Conservation (phyloP, 2,329 filamentous ascomycete genomes). For the Neofusicoccum ribis region DNA sequence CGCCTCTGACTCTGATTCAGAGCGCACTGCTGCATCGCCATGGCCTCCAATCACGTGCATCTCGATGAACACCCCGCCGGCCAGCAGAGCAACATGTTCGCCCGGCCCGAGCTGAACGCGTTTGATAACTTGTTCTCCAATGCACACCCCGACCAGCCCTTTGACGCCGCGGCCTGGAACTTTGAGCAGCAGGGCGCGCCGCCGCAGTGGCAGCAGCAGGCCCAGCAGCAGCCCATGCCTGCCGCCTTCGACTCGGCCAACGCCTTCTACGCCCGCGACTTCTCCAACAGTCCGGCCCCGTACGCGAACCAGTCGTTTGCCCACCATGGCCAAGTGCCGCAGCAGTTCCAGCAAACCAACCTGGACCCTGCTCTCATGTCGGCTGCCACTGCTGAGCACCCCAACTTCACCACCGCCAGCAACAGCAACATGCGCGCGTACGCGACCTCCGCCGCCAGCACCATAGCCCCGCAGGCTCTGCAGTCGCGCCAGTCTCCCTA, state of each 20-base stretch:
- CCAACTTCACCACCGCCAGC: conserved; percentile 15
- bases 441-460: conserved; percentile 9
- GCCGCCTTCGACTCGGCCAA: conserved; percentile 20
- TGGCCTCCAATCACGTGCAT: conserved; percentile 24
- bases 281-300: conserved; percentile 24
- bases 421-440: conserved; percentile 8
- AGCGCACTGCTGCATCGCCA: not conserved
- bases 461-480: conserved; percentile 21
- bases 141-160: conserved; percentile 34
- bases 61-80: conserved; percentile 19
- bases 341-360: conserved; percentile 19
- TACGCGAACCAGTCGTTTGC: conserved; percentile 17
- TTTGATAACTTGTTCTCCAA: conserved; percentile 21
- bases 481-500: conserved; percentile 20
- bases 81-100: conserved; percentile 19
- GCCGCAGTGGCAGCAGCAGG: conserved; percentile 21
- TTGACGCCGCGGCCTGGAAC: conserved; percentile 9
- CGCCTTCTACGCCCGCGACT: conserved; percentile 25
- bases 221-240: conserved; percentile 21
- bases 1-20: conserved; percentile 5
- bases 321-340: conserved; percentile 17
- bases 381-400: conserved; percentile 1
- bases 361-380: conserved; percentile 24
- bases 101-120: conserved; percentile 4
- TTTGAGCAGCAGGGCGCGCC: conserved; percentile 5